Evolutionary conservation across 2,329 filamentous ascomycete species (phyloP), one percentile per base, ranked within the genome.

Genomic region (Talaromyces sp.): DNA sequence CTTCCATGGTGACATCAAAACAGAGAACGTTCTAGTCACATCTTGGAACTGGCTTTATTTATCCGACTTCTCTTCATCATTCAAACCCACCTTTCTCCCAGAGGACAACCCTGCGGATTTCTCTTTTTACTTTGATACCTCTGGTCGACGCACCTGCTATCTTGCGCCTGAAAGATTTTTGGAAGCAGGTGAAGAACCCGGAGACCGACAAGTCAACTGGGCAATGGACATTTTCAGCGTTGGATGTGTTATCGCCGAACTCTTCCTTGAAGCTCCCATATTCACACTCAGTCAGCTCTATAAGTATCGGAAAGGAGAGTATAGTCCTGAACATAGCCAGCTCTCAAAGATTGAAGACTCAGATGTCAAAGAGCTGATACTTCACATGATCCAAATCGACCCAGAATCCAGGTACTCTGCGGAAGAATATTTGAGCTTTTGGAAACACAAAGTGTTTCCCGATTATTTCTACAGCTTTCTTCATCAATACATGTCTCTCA

Each of bases 1-100:
- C 53, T 97, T 92, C 71, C 94, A 99, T 70, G 95, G 94, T 59
- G 95, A 99, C 69, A 97, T 99, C 78, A 99, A 99, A 79, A 94
- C 93, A 1, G 93, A 99, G 74, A 99, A 99, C 67, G 85, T 96
- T 36, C 79, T 99, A 50, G 93, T 99, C 53, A 99, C 94, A 0
- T 97, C 94, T 6, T 99, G 94, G 94, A 97, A 97, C 76, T 99
- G 95, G 94, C 81, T 99, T 2, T 99, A 97, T 71, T 81, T 99
- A 37, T 88, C 92, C n/a, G 94, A 99, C 73, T 99, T 97, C 72
- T 96, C 93, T 3, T 91, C 93, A 0, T 88, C 89, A 0, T 97
- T 96, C 78, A 99, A 99, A 70, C 94, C 92, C 10, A 89, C 92
- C 5, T 90, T 91, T 72, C 80, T 99, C 2, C 94, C 94, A 2